Evolutionary conservation across 805 yeast species (phyloP).

Genomic region (Ogataea populi-albae): DNA sequence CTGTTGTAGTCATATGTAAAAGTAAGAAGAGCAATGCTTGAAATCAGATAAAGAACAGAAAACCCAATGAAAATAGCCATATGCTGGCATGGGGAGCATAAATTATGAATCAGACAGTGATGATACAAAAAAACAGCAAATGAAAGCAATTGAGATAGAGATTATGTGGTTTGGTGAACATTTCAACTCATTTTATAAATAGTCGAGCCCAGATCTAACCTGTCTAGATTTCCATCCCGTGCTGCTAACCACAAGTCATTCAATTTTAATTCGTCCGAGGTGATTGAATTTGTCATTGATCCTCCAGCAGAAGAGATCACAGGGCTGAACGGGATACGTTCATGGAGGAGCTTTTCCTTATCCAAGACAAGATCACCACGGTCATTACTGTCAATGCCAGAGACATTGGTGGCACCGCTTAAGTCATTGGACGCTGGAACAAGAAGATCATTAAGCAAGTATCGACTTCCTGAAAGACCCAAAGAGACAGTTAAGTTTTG

Average conservation of each 20-base stretch:
- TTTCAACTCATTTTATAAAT: conserved; percentile 38
- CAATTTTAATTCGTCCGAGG: conserved; percentile 36
- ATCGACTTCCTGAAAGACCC: conserved; percentile 25
- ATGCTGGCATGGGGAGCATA: too few relatives aligned
- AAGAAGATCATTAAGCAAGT: conserved; percentile 21
- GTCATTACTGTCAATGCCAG: conserved; percentile 3
- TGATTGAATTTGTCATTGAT: conserved; percentile 11
- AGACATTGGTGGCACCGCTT: conserved; percentile 2
- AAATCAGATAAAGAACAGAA: conserved; percentile 1
- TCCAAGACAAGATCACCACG: conserved; percentile 12
- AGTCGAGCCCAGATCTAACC: conserved; percentile 45
- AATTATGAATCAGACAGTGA: too few relatives aligned
- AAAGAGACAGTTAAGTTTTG: conserved; percentile 22
- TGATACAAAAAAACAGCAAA: conserved; percentile 2
- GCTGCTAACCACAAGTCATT: conserved; percentile 55
- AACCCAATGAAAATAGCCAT: neutral
- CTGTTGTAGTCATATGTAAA: too few relatives aligned
- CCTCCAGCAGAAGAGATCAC: conserved; percentile 17
- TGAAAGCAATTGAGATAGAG: conserved; percentile 2
- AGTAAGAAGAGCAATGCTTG: too few relatives aligned
- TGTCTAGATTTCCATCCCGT: conserved; percentile 52
- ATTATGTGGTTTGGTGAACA: conserved; percentile 1
- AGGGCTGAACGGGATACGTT: conserved; percentile 28
- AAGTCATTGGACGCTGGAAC: conserved; percentile 6
- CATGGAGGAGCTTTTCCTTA: conserved; percentile 23